Evolutionary conservation across 2,329 filamentous ascomycete species (phyloP), one percentile per base, ranked within the genome.

Genomic region (Orbilia blumenaviensis): DNA sequence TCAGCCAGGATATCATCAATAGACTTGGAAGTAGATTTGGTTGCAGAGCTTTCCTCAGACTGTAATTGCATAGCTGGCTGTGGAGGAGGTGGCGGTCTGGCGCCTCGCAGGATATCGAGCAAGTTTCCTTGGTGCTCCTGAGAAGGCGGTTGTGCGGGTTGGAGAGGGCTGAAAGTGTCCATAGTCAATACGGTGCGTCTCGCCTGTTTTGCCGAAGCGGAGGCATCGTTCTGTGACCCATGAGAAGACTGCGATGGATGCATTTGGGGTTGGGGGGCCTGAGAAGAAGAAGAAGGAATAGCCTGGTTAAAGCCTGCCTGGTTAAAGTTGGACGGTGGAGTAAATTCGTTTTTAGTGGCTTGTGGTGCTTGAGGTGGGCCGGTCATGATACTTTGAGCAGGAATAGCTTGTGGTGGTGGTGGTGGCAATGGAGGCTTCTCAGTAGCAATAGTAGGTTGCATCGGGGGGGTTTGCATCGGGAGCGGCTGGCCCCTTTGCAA

Each of bases 21-120:
- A 32, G 61, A 72, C 21, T 52, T 54, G 0, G 52, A 16, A 16
- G 42, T 36, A 42, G 48, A 52, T 56, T 69, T 42, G 18, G 62
- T 46, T 29, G 41, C 14, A 46, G 64, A 9, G n/a, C 14, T 27
- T 3, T 56, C 67, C 5, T 64, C 67, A 38, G 68, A 34, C 12
- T 77, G 69, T 12, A 78, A 64, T 12, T 75, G 48, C 56, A 78
- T 67, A 1, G 66, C 48, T 12, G 77, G 66, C 34, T 66, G 60
- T 27, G 76, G 63, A 12, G 77, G 61, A 3, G 78, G 69, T 46
- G 56, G 74, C 10, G 77, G 78, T 18, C 62, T 77, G 34, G 77
- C 72, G 1, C 79, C 78, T 61, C 78, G 78, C 1, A 80, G 71
- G 14, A 80, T 80, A 16, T 79, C 80, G 25, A 80, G 34, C 3